Conservation (phyloP, 2,329 filamentous ascomycete species). For the Coniella vitis region DNA sequence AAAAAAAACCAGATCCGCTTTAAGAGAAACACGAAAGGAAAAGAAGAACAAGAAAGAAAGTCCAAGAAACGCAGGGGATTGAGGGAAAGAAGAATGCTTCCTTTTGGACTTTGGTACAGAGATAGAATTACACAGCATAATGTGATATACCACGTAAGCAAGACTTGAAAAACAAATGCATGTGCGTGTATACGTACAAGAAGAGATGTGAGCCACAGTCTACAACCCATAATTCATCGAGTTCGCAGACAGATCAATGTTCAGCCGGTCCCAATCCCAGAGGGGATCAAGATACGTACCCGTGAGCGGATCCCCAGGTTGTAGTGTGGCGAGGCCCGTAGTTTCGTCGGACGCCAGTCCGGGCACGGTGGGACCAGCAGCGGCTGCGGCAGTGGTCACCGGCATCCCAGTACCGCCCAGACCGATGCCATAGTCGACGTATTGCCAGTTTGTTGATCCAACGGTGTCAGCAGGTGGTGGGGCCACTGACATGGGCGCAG, state of each 20-base stretch:
- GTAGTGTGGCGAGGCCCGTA: neutral
- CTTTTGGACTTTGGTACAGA: too few species aligned
- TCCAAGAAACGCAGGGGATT: too few species aligned
- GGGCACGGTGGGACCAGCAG: neutral
- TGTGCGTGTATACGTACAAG: too few species aligned
- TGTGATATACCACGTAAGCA: too few species aligned
- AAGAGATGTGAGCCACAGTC: too few species aligned
- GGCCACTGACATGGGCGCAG: neutral
- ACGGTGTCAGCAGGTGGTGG: too few species aligned
- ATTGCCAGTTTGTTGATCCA: constrained; percentile 4
- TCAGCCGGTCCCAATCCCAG: constrained; percentile 12
- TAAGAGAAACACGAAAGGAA: too few species aligned
- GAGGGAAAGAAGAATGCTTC: too few species aligned
- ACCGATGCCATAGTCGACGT: constrained; percentile 1
- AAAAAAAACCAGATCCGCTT: too few species aligned
- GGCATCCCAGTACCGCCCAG: neutral
- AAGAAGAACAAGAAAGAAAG: too few species aligned
- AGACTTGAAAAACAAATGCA: too few species aligned
- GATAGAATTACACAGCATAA: too few species aligned
- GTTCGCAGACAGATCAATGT: constrained; percentile 5
- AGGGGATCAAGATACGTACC: constrained; percentile 13
- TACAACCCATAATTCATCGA: neutral
- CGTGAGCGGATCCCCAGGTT: constrained; percentile 12
- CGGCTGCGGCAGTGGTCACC: neutral
- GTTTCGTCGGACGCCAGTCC: neutral